Conservation (phyloP, 192 early-diverging fungal species). For the Backusella tuberculispora region DNA sequence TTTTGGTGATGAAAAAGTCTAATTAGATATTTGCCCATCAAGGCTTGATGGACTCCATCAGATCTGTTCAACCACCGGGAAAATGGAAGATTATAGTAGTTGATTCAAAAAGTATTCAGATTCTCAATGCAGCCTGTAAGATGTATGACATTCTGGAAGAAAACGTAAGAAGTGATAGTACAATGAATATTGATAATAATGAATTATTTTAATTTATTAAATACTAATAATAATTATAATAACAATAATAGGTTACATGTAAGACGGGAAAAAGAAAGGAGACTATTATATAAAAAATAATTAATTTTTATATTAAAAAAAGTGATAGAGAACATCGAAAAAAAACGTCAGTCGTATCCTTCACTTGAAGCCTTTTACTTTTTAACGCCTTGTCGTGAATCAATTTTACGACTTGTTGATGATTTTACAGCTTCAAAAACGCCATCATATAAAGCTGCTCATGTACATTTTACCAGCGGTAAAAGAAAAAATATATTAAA, state of each 20-base stretch:
- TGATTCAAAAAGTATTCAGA: conserved; percentile 71
- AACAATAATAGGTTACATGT: conserved; percentile 30
- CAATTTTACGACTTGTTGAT: conserved; percentile 59
- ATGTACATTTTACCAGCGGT: conserved; percentile 64
- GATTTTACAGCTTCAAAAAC: conserved; percentile 50
- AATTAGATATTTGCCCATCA: background rate
- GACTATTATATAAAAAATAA: background rate
- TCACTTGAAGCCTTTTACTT: conserved; percentile 66
- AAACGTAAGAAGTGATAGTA: conserved; percentile 50
- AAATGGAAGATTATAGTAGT: conserved; percentile 86
- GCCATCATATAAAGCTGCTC: conserved; percentile 64
- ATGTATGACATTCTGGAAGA: conserved; percentile 78
- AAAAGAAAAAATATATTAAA: conserved; percentile 1
- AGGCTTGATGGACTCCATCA: conserved; percentile 76
- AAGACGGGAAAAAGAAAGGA: conserved; percentile 11
- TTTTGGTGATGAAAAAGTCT: background rate
- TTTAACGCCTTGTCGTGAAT: conserved; percentile 60
- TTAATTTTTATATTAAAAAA: background rate
- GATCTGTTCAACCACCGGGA: conserved; percentile 70
- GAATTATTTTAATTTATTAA: background rate
- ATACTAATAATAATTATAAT: background rate
- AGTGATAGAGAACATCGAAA: conserved; percentile 69
- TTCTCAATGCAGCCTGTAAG: conserved; percentile 76
- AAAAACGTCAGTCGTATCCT: conserved; percentile 60
- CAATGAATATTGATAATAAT: background rate